Percentiles rank a stretch among this genome's conserved stretches.
Evolutionary conservation across 345 rosid species (phyloP).

Genomic region (Populus deltoides): DNA sequence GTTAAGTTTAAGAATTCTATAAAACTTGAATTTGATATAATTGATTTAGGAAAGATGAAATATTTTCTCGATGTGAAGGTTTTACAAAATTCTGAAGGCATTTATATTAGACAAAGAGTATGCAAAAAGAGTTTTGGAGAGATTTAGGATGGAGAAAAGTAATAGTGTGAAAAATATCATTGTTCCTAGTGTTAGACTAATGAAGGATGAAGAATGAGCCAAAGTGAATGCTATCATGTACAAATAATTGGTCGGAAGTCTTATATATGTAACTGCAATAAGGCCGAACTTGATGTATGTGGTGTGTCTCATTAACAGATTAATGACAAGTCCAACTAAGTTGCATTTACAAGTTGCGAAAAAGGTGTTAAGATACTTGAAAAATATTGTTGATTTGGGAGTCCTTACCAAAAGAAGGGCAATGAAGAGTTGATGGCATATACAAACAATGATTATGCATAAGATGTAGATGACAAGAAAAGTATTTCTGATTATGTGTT

Average conservation of each 20-base stretch:
- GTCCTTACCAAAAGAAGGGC: not conserved
- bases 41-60: not conserved
- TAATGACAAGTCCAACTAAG: not conserved
- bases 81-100: not conserved
- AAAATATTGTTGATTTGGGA: not conserved
- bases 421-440: no score
- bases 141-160: not conserved
- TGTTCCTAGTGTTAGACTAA: not conserved
- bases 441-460: no score
- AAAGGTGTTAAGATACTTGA: no score
- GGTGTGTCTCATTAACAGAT: not conserved
- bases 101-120: not conserved
- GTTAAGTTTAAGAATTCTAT: not conserved
- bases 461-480: no score
- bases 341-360: no score
- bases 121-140: not conserved
- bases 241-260: not conserved
- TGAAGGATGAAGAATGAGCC: not conserved
- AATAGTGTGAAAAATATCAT: not conserved
- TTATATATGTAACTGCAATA: not conserved
- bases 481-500: not conserved
- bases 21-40: not conserved
- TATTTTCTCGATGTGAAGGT: not conserved
- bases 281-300: not conserved
- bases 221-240: not conserved